Evolutionary conservation across 2,329 filamentous ascomycete genomes (phyloP).

Genomic region (Colletotrichum magnum): DNA sequence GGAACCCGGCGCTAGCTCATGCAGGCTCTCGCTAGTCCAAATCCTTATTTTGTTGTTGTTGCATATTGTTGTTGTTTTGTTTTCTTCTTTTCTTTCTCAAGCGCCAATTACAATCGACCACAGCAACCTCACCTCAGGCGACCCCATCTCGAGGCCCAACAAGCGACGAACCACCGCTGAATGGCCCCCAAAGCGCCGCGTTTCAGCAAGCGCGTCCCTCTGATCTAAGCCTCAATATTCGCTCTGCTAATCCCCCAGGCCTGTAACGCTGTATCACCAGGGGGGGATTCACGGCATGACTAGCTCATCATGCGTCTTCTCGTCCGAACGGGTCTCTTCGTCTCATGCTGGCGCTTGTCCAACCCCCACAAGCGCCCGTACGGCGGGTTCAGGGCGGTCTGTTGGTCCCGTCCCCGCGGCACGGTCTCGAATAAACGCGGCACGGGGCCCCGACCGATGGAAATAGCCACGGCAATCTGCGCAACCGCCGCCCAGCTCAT

Average conservation of each 20-base stretch:
- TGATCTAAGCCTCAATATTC: conserved; percentile 22
- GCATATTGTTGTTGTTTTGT: too few species aligned
- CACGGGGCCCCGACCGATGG: conserved; percentile 21
- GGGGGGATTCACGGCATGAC: conserved; percentile 8
- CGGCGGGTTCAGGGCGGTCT: neutral
- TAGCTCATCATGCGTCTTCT: conserved; percentile 16
- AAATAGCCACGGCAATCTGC: conserved; percentile 40
- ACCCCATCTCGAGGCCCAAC: neutral
- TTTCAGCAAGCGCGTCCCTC: conserved; percentile 38
- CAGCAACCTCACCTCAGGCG: neutral
- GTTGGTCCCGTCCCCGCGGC: conserved; percentile 16
- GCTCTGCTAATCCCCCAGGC: conserved; percentile 5
- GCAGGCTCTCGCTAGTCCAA: conserved; percentile 19
- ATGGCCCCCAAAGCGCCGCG: conserved; percentile 33
- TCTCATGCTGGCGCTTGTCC: conserved; percentile 13
- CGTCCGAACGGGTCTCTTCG: conserved; percentile 28
- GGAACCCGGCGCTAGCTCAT: conserved; percentile 7
- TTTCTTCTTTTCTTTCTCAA: neutral
- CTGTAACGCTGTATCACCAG: neutral
- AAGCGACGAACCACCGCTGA: conserved; percentile 20
- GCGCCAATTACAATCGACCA: neutral
- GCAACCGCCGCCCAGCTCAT: conserved; percentile 26
- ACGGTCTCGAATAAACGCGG: conserved; percentile 29
- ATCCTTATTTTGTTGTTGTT: conserved; percentile 10
- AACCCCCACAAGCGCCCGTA: conserved; percentile 29